Evolutionary conservation across 2,329 filamentous ascomycete species (phyloP).

Genomic region (Aspergillus sp.): DNA sequence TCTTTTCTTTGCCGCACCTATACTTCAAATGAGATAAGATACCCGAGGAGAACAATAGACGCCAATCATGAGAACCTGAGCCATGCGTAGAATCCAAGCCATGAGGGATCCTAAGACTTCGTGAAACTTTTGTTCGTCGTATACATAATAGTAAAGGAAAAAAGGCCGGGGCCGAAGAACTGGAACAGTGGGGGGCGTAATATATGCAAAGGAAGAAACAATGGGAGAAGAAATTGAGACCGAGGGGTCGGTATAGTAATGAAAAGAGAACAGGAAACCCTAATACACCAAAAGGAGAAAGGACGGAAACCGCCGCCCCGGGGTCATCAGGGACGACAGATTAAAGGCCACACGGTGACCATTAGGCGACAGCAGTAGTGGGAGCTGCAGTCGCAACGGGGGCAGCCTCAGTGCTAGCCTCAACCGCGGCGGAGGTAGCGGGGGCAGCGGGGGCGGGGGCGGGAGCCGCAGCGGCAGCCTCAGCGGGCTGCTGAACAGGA

Average conservation of each 20-base stretch:
- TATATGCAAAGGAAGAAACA: conserved; percentile 40
- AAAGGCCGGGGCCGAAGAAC: conserved; percentile 23
- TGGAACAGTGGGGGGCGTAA: conserved; percentile 28
- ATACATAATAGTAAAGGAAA: conserved; percentile 37
- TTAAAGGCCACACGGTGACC: conserved; percentile 2
- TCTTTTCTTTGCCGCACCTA: conserved; percentile 33
- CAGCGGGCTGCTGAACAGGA: conserved; percentile 26
- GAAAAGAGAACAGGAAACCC: conserved; percentile 1
- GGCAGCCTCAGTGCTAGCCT: conserved; percentile 34
- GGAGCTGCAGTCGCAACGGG: conserved; percentile 37
- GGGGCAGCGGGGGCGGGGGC: conserved; percentile 20
- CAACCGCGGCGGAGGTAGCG: conserved; percentile 23
- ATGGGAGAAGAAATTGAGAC: conserved; percentile 21
- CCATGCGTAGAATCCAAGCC: conserved; percentile 32
- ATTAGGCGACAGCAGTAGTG: conserved; percentile 45
- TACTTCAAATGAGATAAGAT: conserved; percentile 31
- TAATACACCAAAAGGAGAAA: conserved; percentile 17
- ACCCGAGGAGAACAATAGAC: conserved; percentile 39
- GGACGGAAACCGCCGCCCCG: conserved; percentile 19
- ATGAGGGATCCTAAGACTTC: conserved; percentile 33
- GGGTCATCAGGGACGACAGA: conserved; percentile 5
- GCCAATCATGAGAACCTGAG: conserved; percentile 41
- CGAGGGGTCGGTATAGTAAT: conserved; percentile 11
- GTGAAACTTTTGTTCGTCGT: conserved; percentile 43
- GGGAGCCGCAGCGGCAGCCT: conserved; percentile 30